Conservation (phyloP, 345 rosid genomes). For the Eucalyptus leucophloia region DNA sequence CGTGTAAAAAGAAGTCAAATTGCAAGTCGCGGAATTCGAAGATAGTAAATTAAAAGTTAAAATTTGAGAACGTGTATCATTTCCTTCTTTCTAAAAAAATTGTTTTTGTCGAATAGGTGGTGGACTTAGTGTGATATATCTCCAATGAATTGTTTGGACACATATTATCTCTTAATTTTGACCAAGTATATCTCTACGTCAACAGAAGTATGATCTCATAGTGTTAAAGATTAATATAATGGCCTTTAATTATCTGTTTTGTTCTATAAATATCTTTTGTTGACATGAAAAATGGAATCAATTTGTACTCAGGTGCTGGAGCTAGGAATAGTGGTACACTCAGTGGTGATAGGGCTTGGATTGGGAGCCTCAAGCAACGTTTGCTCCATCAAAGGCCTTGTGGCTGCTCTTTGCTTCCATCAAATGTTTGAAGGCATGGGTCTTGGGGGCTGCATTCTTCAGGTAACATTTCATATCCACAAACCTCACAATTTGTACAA, state of each 20-base stretch:
- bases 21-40: background rate
- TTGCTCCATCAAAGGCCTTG: conserved; percentile 27
- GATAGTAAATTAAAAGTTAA: background rate
- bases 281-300: background rate
- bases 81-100: background rate
- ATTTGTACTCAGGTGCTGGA: background rate
- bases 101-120: background rate
- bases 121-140: background rate
- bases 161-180: background rate
- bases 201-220: background rate
- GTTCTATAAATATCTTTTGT: background rate
- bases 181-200: background rate
- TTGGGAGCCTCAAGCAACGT: conserved; percentile 51
- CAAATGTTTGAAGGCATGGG: conserved; percentile 79
- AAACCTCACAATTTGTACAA: background rate
- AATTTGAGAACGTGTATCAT: background rate
- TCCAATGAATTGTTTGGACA: background rate
- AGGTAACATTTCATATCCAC: conserved; percentile 11
- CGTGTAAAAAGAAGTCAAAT: background rate
- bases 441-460: conserved; percentile 61
- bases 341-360: conserved; percentile 54
- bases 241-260: background rate
- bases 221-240: background rate
- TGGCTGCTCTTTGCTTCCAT: conserved; percentile 62
- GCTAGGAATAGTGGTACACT: conserved; percentile 58